Base-by-base conservation (phyloP, 306 rosid species). In the Dalbergia oliveri region DNA sequence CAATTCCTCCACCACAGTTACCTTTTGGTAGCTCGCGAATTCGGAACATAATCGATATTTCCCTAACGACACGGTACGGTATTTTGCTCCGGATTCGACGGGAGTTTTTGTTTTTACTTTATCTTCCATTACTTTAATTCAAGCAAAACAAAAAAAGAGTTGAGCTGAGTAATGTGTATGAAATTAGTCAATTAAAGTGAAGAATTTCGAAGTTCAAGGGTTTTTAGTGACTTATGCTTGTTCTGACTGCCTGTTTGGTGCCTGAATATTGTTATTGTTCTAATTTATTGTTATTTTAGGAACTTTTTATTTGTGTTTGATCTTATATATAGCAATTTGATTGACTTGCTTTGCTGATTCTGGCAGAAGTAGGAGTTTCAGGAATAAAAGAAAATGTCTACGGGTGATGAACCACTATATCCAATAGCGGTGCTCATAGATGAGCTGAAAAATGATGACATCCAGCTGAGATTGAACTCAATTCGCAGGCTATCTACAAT, bases 401-500 rank as follows among this genome's bases (percentile, higher is more conserved):
- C 69, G 85, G 92, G 84, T 10, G 95, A 94, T 6, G 99, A 94
- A 81, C 98, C 97, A 14, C 88, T 94, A 31, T 94, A 94, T 81
- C 99, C 99, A n/a, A 93, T 94, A 81, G 98, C 98, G 6, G 95
- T 94, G 61, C 97, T 94, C 58, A 93, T 94, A 72, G 98, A 94
- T 2, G 99, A 94, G 94, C 88, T 94, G 66, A 94, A 94, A 83
- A 94, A 93, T 82, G 97, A 94, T 11, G 99, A 94, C 84, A 94
- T 94, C 72, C 97, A 93, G 84, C 91, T 94, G 39, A 88, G 99
- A 64, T 47, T 94, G 85, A 94, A 93, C 89, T 94, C 99, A 3
- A 94, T 94, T 80, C 98, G 97, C 26, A 88, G 92, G 87, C 94
- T 93, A n/a, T 94, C 99, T 0, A 94, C 98, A 5, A 94, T 94